Evolutionary conservation across 1,139 yeast genomes (phyloP), one percentile per base, ranked within the genome.

Genomic region (Casaregolazyma lundiana): DNA sequence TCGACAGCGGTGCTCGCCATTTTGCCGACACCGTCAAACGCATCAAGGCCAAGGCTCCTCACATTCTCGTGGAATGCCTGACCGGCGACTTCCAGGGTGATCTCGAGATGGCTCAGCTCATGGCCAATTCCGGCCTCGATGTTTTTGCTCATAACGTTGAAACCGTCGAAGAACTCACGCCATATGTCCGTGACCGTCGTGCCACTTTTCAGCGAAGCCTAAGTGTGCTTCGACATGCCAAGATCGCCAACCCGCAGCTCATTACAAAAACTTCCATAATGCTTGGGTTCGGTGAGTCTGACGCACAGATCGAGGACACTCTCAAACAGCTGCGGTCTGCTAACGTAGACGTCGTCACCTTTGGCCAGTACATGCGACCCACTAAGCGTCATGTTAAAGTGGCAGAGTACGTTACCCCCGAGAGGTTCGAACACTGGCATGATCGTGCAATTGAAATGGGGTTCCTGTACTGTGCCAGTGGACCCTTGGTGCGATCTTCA

Each of bases 301-400:
- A 92, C 62, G 96, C 83, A 41, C 97, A 92, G 67, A 68, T 94
- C 19, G 64, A 81, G 60, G 81, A 80, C 56, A 82, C 97, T 0
- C 66, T 94, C 59, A 71, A 65, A 49, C 95, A 88, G 63, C 72
- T 94, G 56, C 77, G 98, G 53, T 78, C 68, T 17, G 77, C 84
- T 45, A 71, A 76, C 6, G 94, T 96, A 64, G 98, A 94, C 61
- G 96, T 94, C 46, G 96, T 94, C 19, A 94, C 99, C 0, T 92
- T 94, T 68, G 99, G 99, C 36, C 99, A 94, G 69, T 94, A 94
- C 67, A 94, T 94, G 99, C 79, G 97, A 63, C 99, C 99, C 38
- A 94, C 99, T 1, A 92, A 87, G 70, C 81, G 97, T 61, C 99
- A 94, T 65, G 88, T 94, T 95, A 90, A 90, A 71, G 99, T 94